phyloP scores from a whole-genome alignment of 768 basidiomycete species.

The Steccherinum ochraceum region DNA sequence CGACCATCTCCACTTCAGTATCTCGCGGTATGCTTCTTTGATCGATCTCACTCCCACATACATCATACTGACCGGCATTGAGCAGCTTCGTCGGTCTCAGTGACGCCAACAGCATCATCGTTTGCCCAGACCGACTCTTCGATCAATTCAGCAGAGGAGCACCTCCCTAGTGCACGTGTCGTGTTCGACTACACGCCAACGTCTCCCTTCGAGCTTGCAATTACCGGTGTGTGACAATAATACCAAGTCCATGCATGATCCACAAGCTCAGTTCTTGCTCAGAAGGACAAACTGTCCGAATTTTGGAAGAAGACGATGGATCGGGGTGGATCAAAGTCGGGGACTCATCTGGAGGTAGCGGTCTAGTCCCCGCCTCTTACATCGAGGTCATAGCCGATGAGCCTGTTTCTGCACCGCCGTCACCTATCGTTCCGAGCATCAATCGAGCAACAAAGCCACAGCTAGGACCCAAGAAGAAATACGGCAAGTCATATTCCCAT shows the following conservation, averaged over 20 bases:
- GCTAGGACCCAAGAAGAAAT: not conserved
- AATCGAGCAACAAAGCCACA: not conserved
- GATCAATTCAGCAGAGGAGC: slow-evolving; percentile 34
- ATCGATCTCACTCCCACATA: not conserved
- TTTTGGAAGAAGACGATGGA: slow-evolving; percentile 78
- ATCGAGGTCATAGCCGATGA: slow-evolving; percentile 36
- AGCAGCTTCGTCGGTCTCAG: slow-evolving; percentile 5
- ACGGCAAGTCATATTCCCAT: not conserved
- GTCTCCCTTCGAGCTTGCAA: slow-evolving; percentile 70
- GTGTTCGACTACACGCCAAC: slow-evolving; percentile 71
- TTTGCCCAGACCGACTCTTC: slow-evolving; percentile 32
- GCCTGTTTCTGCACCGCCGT: slow-evolving; percentile 2
- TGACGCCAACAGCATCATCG: slow-evolving; percentile 47
- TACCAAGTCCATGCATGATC: not conserved
- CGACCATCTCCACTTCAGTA: slow-evolving; percentile 27
- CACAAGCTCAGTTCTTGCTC: slow-evolving; percentile 5
- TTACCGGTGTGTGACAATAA: slow-evolving; percentile 42
- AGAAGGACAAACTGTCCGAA: slow-evolving; percentile 60
- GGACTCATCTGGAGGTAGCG: slow-evolving; percentile 50
- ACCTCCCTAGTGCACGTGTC: slow-evolving; percentile 49
- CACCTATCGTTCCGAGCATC: slow-evolving; percentile 7
- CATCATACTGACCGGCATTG: slow-evolving; percentile 8
- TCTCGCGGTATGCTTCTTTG: slow-evolving; percentile 15
- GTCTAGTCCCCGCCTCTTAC: slow-evolving; percentile 85
- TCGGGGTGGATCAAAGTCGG: slow-evolving; percentile 82